Percentiles rank a stretch among this genome's conserved stretches.
phyloP scores from a whole-genome alignment of 1,284 basidiomycete genomes.

The Irpex rosettiformis region DNA sequence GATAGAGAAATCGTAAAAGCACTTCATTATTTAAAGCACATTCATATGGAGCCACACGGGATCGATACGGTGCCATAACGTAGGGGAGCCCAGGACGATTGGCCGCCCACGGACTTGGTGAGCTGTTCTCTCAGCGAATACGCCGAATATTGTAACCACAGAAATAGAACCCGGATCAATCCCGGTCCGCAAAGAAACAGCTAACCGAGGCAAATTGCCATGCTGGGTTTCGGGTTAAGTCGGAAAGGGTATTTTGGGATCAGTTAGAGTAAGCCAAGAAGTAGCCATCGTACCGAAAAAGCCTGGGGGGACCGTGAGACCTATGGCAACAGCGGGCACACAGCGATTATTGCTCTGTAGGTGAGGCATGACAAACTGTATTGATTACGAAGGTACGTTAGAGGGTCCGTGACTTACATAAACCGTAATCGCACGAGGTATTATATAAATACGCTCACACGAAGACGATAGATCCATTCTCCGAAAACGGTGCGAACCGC shows the following conservation, averaged over 20 bases:
- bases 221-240: not conserved
- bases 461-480: not conserved
- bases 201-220: too few species aligned
- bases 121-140: too few species aligned
- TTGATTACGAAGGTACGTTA: not conserved
- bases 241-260: not conserved
- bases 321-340: not conserved
- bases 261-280: not conserved
- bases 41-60: not conserved
- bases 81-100: constrained; percentile 10
- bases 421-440: too few species aligned
- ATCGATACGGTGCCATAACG: not conserved
- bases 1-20: not conserved
- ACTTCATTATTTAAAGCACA: not conserved
- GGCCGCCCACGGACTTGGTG: not conserved
- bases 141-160: too few species aligned
- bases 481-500: not conserved
- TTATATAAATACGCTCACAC: not conserved
- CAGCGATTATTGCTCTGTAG: not conserved
- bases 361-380: not conserved
- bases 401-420: not conserved
- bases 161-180: too few species aligned
- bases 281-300: too few species aligned
- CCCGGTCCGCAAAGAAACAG: too few species aligned
- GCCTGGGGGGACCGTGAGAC: not conserved